Evolutionary conservation across 2,329 filamentous ascomycete species (phyloP), one percentile per base, ranked within the genome.

Genomic region (Cercospora janseana): DNA sequence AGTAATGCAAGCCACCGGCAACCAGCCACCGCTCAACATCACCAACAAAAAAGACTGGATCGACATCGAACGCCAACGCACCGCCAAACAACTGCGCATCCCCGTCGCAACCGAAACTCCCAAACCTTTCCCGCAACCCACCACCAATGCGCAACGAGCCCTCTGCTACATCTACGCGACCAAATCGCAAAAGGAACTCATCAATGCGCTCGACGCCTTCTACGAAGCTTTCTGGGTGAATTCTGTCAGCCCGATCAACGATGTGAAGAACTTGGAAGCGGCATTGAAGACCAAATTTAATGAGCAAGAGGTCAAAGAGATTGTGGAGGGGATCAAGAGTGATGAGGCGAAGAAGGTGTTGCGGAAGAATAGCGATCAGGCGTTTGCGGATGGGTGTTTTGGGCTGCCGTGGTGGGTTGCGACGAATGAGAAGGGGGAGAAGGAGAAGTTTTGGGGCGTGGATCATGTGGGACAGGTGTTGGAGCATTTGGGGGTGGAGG

Each of bases 11-110:
- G 65, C 68, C 0, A 79, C 75, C 61, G 72, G 71, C 21, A 83
- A 82, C 59, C 73, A 60, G 2, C 62, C 81, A 1, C 81, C 81
- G 1, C 67, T 83, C 20, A 63, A 67, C 2, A 75, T 84, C 62
- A 81, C 78, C 54, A 82, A 84, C 68, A 84, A 84, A 66, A 75
- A 75, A 61, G 71, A 74, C 66, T 85, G 77, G 75, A 79, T 81
- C 51, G 63, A 71, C 27, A 46, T 51, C 9, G 79, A 84, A 58
- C 77, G 81, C 12, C 35, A 66, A 15, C 78, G 80, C 50, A 82
- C 77, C 77, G 69, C 78, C 1, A 66, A 67, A 7, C 66, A 70
- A 51, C 79, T 82, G 68, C 69, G 74, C 27, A 70, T 84, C 35
- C 80, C 81, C 9, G 76, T 83, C 42, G 59, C 65, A 0, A 58